Conservation (phyloP, 768 basidiomycete genomes). For the Auricularia auricula-judae region DNA sequence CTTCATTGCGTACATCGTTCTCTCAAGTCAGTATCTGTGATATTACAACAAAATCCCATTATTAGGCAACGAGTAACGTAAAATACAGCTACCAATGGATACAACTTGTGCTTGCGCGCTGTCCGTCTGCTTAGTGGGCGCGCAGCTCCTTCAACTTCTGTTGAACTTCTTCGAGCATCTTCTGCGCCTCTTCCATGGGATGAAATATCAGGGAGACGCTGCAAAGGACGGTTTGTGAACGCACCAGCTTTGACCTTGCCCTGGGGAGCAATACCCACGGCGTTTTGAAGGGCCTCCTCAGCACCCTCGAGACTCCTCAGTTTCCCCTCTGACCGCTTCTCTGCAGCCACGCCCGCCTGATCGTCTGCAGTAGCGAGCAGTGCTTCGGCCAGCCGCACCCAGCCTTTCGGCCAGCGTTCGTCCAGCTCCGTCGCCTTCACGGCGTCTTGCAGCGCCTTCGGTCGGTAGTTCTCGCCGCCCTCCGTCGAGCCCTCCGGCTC, state of each 20-base stretch:
- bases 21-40: too few species aligned
- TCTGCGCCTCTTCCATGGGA: background rate
- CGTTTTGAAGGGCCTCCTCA: background rate
- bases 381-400: background rate
- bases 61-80: too few species aligned
- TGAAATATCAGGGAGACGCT: background rate
- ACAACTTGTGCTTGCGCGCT: too few species aligned
- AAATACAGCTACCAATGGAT: too few species aligned
- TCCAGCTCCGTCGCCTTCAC: background rate
- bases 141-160: background rate
- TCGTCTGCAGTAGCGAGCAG: background rate
- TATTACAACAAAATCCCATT: too few species aligned
- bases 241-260: slow-evolving; percentile 1
- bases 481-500: background rate
- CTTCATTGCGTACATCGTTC: too few species aligned
- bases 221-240: background rate
- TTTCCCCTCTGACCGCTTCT: background rate
- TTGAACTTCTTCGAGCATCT: background rate
- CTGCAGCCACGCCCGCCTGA: background rate
- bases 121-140: too few species aligned
- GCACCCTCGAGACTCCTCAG: background rate
- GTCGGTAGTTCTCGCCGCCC: background rate
- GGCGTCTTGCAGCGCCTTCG: background rate
- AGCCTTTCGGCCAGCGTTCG: background rate
- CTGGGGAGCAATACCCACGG: background rate